Conservation (phyloP, 805 yeast species). For the Wickerhamomyces bovis region DNA sequence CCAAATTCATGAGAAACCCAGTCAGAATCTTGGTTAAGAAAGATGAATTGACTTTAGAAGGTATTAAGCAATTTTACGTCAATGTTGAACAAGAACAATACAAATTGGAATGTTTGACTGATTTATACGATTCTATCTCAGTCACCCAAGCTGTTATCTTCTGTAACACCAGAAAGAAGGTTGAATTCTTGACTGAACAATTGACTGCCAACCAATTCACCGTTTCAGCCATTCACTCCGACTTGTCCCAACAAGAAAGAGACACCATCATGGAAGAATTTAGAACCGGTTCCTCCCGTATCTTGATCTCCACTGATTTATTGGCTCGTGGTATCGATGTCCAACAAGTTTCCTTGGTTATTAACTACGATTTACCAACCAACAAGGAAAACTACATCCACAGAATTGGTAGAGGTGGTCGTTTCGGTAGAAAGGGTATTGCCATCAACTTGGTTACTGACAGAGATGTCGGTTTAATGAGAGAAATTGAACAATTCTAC, state of each 20-base stretch:
- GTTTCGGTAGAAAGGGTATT: conserved; percentile 98
- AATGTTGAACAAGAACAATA: conserved; percentile 89
- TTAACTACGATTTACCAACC: conserved; percentile 88
- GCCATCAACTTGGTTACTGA: conserved; percentile 91
- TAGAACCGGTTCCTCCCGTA: conserved; percentile 90
- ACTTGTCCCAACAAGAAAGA: conserved; percentile 90
- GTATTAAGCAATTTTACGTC: conserved; percentile 87
- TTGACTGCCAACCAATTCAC: conserved; percentile 79
- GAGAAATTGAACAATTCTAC: conserved; percentile 87
- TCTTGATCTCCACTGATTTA: conserved; percentile 87
- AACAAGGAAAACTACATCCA: conserved; percentile 93
- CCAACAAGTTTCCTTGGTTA: conserved; percentile 92
- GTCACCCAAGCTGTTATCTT: conserved; percentile 97
- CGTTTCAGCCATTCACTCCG: conserved; percentile 93
- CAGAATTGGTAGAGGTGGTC: conserved; percentile 97
- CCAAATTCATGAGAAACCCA: conserved; percentile 92
- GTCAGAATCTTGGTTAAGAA: conserved; percentile 90
- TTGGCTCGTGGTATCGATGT: conserved; percentile 98
- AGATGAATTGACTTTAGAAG: conserved; percentile 93
- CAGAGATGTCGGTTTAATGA: conserved; percentile 66
- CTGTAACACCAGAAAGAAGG: conserved; percentile 94
- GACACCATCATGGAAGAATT: conserved; percentile 94
- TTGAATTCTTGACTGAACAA: conserved; percentile 77
- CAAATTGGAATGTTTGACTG: conserved; percentile 93
- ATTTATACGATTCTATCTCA: conserved; percentile 89